A percentile compares a stretch with the other conserved stretches of the same genome.
Conservation (phyloP, 83 land plant species). For the Picea abies region DNA sequence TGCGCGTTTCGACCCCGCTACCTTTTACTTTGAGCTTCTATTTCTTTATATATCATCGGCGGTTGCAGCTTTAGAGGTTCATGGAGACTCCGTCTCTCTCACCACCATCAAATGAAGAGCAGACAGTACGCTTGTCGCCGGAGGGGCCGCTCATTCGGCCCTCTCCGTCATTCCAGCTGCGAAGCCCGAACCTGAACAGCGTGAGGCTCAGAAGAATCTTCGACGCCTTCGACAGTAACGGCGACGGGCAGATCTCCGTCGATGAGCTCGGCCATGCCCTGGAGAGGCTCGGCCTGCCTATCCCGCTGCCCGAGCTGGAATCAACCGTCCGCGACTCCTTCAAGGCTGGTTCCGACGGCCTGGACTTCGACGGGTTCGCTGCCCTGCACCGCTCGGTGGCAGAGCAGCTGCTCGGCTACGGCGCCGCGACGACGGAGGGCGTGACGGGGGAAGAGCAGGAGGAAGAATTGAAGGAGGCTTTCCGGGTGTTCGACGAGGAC, state of each 20-base stretch:
- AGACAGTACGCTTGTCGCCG: no score
- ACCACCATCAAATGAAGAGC: no score
- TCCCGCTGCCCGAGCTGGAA: no score
- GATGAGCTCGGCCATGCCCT: neutral
- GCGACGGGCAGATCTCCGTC: conserved; percentile 39
- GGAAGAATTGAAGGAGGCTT: conserved; percentile 60
- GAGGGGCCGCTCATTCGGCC: no score
- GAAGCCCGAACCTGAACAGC: neutral
- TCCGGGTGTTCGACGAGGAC: conserved; percentile 73
- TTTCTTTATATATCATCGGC: no score
- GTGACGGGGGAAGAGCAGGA: conserved; percentile 16
- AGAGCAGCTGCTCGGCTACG: no score
- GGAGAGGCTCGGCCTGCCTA: neutral
- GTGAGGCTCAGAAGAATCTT: conserved; percentile 22
- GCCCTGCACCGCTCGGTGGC: no score
- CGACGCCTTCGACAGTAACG: conserved; percentile 75
- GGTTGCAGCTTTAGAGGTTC: no score
- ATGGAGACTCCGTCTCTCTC: no score
- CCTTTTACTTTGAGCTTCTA: no score
- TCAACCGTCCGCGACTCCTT: conserved; percentile 20
- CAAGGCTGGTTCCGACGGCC: conserved; percentile 40
- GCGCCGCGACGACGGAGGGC: no score
- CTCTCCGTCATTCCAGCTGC: conserved; percentile 14
- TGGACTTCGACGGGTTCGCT: conserved; percentile 5
- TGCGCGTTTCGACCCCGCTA: no score